phyloP scores from a whole-genome alignment of 805 yeast genomes.

The Candida wancherniae region DNA sequence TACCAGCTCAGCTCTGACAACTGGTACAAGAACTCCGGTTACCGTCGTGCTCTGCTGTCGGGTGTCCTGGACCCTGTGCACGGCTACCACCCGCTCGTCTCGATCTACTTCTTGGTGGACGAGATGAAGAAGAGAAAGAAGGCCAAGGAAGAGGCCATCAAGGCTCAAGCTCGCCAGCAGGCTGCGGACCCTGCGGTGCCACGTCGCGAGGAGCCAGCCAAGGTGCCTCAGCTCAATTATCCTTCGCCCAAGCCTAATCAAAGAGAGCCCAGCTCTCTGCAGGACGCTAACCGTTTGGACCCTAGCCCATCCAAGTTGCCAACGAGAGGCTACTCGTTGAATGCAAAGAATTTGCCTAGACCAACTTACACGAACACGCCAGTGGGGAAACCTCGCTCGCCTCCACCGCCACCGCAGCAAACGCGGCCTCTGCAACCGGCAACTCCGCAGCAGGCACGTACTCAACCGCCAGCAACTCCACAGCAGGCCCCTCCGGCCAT shows the following conservation, averaged over 20 bases:
- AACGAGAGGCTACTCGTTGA: slow-evolving; percentile 3
- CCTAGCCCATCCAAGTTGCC: not conserved
- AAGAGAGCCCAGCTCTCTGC: too few relatives aligned
- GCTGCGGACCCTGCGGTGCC: slow-evolving; percentile 4
- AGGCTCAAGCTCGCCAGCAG: slow-evolving; percentile 24
- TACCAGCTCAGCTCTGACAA: slow-evolving; percentile 58
- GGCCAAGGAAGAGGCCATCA: slow-evolving; percentile 49
- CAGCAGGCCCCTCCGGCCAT: slow-evolving; percentile 6
- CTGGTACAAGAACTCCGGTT: slow-evolving; percentile 51
- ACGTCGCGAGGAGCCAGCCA: not conserved
- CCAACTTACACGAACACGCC: slow-evolving; percentile 1
- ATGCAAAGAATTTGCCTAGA: slow-evolving; percentile 1
- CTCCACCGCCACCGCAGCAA: slow-evolving; percentile 8
- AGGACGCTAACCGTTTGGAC: too few relatives aligned
- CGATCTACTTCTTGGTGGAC: slow-evolving; percentile 79
- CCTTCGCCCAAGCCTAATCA: slow-evolving; percentile 2
- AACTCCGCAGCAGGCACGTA: slow-evolving; percentile 1
- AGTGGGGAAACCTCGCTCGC: slow-evolving; percentile 5
- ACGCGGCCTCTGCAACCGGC: too few relatives aligned
- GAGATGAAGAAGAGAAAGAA: slow-evolving; percentile 74
- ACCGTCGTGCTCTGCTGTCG: slow-evolving; percentile 35
- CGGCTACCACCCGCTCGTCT: slow-evolving; percentile 83
- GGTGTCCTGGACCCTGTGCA: slow-evolving; percentile 61
- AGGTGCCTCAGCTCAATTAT: slow-evolving; percentile 1
- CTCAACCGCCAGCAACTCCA: not conserved